Evolutionary conservation across 805 yeast species (phyloP).

Genomic region (Brettanomyces naardenensis): DNA sequence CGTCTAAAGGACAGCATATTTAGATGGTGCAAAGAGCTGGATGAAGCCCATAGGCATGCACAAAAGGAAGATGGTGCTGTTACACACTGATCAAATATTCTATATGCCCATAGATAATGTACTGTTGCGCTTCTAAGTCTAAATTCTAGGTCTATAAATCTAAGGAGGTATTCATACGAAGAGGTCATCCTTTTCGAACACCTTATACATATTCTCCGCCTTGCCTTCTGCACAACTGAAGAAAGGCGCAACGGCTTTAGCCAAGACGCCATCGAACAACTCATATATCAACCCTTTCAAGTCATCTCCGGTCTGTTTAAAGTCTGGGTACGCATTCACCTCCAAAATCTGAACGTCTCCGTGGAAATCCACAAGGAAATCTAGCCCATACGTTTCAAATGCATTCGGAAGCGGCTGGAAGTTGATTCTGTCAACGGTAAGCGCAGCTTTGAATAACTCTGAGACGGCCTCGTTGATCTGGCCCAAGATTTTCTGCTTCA

Average conservation of each 20-base stretch:
- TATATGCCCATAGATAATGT: too few species aligned
- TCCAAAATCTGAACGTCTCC: constrained; percentile 59
- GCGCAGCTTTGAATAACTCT: constrained; percentile 77
- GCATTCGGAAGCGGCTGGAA: constrained; percentile 78
- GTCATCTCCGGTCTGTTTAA: constrained; percentile 86
- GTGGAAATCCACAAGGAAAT: constrained; percentile 63
- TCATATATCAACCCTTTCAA: constrained; percentile 59
- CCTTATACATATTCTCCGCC: constrained; percentile 7
- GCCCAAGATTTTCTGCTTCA: constrained; percentile 35
- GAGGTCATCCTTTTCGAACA: constrained; percentile 7
- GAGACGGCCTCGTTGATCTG: constrained; percentile 55
- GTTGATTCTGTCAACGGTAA: constrained; percentile 71
- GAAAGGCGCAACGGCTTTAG: constrained; percentile 15
- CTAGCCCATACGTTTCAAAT: constrained; percentile 83
- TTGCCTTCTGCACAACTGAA: constrained; percentile 3
- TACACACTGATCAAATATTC: too few species aligned
- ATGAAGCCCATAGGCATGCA: constrained; percentile 35
- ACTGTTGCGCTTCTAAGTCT: too few species aligned
- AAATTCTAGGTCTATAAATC: too few species aligned
- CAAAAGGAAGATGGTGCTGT: too few species aligned
- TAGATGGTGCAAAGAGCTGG: constrained; percentile 83
- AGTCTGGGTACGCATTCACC: constrained; percentile 92
- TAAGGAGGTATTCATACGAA: too few species aligned
- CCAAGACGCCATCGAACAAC: constrained; percentile 52
- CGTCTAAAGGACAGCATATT: constrained; percentile 60